Evolutionary conservation across 2,329 filamentous ascomycete genomes (phyloP).

Genomic region (Fusarium algeriense): DNA sequence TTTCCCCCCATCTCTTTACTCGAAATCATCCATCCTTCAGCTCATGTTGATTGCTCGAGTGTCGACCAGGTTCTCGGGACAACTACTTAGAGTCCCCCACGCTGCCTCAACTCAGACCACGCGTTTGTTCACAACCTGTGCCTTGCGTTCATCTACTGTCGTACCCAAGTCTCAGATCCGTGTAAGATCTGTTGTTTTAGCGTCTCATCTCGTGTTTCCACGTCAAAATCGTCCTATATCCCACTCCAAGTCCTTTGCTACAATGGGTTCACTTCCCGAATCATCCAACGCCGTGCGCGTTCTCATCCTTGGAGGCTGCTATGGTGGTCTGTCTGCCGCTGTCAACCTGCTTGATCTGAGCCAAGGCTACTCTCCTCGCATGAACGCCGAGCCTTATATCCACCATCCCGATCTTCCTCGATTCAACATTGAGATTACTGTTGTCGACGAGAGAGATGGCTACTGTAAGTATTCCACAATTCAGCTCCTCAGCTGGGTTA

Average conservation of each 20-base stretch:
- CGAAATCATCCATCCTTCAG: conserved; percentile 8
- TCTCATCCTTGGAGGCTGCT: conserved; percentile 77
- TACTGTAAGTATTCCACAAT: conserved; percentile 69
- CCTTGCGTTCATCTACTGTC: conserved; percentile 8
- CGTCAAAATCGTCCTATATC: conserved; percentile 15
- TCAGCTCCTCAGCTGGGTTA: not conserved
- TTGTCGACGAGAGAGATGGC: conserved; percentile 86
- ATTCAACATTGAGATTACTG: conserved; percentile 75
- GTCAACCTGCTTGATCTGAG: conserved; percentile 76
- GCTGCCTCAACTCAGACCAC: conserved; percentile 8
- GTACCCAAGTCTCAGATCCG: conserved; percentile 12
- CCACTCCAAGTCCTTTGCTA: conserved; percentile 29
- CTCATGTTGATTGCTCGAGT: conserved; percentile 40
- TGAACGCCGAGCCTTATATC: conserved; percentile 52
- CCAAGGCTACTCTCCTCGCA: conserved; percentile 66
- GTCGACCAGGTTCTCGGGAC: conserved; percentile 33
- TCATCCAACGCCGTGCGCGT: conserved; percentile 62
- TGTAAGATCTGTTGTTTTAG: conserved; percentile 8
- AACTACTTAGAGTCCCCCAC: conserved; percentile 19
- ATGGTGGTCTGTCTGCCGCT: conserved; percentile 75
- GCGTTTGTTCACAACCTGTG: conserved; percentile 15
- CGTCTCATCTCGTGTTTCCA: conserved; percentile 7
- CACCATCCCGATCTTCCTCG: conserved; percentile 59
- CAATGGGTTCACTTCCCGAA: conserved; percentile 50
- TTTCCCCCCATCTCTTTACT: not conserved